phyloP scores from a whole-genome alignment of 2,329 filamentous ascomycete genomes.

The Trichophyton verrucosum region DNA sequence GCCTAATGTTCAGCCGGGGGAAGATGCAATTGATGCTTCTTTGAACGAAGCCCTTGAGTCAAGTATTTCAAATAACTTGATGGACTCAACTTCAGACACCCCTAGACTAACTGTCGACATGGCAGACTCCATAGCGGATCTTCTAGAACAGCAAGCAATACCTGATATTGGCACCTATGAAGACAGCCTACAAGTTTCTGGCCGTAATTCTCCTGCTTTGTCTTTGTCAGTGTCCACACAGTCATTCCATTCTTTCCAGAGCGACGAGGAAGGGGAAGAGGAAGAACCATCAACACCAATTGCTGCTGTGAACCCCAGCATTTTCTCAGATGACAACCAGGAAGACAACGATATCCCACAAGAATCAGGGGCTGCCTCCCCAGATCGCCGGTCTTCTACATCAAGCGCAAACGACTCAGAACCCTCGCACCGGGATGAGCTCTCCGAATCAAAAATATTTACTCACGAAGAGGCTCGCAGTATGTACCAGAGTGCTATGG shows the following conservation, averaged over 20 bases:
- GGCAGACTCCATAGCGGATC: not conserved
- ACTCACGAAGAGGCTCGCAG: constrained; percentile 40
- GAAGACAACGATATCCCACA: not conserved
- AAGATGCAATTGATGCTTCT: not conserved
- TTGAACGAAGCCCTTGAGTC: not conserved
- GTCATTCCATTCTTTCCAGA: constrained; percentile 1
- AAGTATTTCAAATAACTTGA: not conserved
- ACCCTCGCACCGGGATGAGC: constrained; percentile 19
- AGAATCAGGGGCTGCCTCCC: not conserved
- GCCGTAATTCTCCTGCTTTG: not conserved
- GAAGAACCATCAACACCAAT: not conserved
- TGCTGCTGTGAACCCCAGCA: not conserved
- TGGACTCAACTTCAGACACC: not conserved
- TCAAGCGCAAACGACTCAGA: not conserved
- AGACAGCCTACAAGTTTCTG: not conserved
- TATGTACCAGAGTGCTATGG: constrained; percentile 45
- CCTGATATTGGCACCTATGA: not conserved
- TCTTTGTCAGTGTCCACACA: not conserved
- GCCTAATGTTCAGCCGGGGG: not conserved
- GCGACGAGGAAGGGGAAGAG: not conserved
- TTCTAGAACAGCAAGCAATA: not conserved
- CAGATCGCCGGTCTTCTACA: not conserved
- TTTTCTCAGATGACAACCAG: not conserved
- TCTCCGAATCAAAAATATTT: constrained; percentile 37
- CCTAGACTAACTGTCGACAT: not conserved